A percentile compares a stretch with the other conserved stretches of the same genome.
phyloP scores from a whole-genome alignment of 2,329 filamentous ascomycete species.

The Graphiopsis chlorocephala region DNA sequence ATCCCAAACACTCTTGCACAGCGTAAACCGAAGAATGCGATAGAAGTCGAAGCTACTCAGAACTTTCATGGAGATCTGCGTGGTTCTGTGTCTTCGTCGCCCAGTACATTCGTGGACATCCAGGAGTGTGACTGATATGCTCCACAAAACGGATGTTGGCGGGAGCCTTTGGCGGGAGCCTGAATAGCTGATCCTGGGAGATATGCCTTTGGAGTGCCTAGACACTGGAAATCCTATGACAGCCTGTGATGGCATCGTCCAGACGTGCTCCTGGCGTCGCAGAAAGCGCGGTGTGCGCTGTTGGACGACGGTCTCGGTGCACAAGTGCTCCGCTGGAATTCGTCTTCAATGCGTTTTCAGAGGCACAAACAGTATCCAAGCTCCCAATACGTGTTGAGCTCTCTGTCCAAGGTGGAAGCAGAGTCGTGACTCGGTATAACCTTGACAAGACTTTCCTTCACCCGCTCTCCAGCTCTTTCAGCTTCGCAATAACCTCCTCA shows the following conservation, averaged over 20 bases:
- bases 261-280: background rate
- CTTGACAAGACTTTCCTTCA: background rate
- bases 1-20: background rate
- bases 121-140: background rate
- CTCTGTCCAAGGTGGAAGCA: background rate
- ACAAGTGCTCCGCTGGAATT: background rate
- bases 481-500: constrained; percentile 40
- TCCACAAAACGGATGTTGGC: background rate
- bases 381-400: background rate
- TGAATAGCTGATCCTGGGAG: background rate
- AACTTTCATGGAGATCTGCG: background rate
- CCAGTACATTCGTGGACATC: background rate
- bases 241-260: background rate
- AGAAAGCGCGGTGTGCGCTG: background rate
- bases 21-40: background rate
- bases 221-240: background rate
- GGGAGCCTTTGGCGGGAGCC: background rate
- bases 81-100: background rate
- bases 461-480: constrained; percentile 29
- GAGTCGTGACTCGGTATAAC: background rate
- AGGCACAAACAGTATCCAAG: background rate
- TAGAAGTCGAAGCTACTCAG: background rate
- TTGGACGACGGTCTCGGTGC: background rate
- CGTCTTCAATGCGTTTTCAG: background rate
- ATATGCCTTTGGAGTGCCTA: background rate